Percentiles rank a stretch among this genome's conserved stretches.
These are phyloP conservation scores for Neurospora terricola DNA, from an alignment of 495 filamentous ascomycete genomes.

Conservation along the genomic window DNA sequence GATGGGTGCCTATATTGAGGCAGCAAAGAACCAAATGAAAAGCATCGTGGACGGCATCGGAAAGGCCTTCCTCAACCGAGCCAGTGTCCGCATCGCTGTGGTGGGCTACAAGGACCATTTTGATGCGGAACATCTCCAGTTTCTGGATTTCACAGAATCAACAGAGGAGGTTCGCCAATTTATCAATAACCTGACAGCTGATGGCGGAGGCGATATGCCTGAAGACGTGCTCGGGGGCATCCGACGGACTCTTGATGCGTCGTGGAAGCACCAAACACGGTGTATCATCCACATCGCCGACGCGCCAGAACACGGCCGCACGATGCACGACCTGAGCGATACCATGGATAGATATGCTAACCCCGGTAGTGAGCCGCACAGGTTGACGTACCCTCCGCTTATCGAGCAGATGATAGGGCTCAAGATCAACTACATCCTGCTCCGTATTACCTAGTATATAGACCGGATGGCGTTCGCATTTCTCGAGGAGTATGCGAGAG, in stretches of 20 bases:
- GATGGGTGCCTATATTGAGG: slow-evolving; percentile 23
- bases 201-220: slow-evolving; percentile 20
- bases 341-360: slow-evolving; percentile 12
- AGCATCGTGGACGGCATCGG: slow-evolving; percentile 25
- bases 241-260: slow-evolving; percentile 16
- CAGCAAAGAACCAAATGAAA: slow-evolving; percentile 26
- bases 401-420: slow-evolving; percentile 19
- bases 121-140: slow-evolving; percentile 21
- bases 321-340: slow-evolving; percentile 9
- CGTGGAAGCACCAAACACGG: slow-evolving; percentile 25
- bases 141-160: slow-evolving; percentile 26
- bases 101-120: slow-evolving; percentile 30
- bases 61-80: slow-evolving; percentile 26
- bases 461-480: slow-evolving; percentile 27
- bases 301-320: slow-evolving; percentile 23
- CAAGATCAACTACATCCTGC: slow-evolving; percentile 28
- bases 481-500: slow-evolving; percentile 15
- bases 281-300: slow-evolving; percentile 33
- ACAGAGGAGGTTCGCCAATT: slow-evolving; percentile 14
- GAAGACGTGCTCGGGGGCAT: slow-evolving; percentile 30
- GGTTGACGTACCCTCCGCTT: slow-evolving; percentile 20
- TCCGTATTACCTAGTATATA: slow-evolving; percentile 22
- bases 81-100: slow-evolving; percentile 32
- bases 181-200: slow-evolving; percentile 11
- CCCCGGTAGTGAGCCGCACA: slow-evolving; percentile 25